Base-by-base conservation (phyloP, 495 filamentous ascomycete species). In the Xylaria nigripes region DNA sequence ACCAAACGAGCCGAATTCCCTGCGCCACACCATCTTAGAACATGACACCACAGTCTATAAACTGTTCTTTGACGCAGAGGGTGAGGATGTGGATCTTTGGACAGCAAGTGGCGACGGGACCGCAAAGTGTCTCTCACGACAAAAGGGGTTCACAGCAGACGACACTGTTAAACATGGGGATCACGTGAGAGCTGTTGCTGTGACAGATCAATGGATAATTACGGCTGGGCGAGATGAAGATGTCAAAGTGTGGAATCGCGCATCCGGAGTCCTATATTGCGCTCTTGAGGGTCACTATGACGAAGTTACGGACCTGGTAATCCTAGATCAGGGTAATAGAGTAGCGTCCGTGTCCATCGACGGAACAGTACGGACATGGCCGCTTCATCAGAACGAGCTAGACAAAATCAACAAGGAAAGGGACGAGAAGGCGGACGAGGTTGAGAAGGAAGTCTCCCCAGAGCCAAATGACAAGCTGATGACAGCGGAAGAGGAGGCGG, bases 201-300 rank as follows among this genome's bases (percentile, higher is more conserved):
- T 87, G 21, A 80, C 76, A 2, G 81, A 81, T 3, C 79, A 84
- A n/a, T 91, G 86, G 86, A 79, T 92, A n/a, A 73, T 95, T 19
- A 96, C 91, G 0, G 90, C 84, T 0, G 95, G 93, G 52, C 73
- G 93, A 51, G 89, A 96, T 64, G 93, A 98, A 69, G 83, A 94
- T 54, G 78, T 98, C 45, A 85, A 92, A 55, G 80, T 96, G 12
- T 98, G 92, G 92, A 85, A 95, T 65, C 63, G 68, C 38, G 40
- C 72, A 60, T 87, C 79, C 45, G 93, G 90, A 15, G 78, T 86
- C 56, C 75, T 96, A 43, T 76, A 86, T 59, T 86, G 87, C 62
- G 78, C 80, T 2, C 89, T 92, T 50, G 77, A 81, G 16, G 93
- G 93, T 0, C 93, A 98, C 67, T 96, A 81, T 65, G 89, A 97